phyloP scores from a whole-genome alignment of 164 flowering plant species.

The Brasenia schreberi region DNA sequence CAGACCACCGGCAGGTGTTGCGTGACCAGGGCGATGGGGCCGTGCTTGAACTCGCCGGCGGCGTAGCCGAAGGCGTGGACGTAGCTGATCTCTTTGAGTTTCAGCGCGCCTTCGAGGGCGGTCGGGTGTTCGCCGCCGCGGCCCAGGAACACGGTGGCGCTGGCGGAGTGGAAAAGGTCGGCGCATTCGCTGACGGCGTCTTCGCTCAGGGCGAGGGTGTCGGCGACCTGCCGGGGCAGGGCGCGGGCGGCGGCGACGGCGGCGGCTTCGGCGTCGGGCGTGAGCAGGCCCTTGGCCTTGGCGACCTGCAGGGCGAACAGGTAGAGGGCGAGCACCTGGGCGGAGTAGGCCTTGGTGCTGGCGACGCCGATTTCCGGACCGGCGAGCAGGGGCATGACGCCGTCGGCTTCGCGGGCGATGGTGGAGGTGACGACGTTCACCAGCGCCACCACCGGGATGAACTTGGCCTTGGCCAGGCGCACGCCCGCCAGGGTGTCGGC shows the following conservation, averaged over 20 bases:
- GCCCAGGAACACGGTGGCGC: not conserved
- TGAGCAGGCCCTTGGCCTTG: not conserved
- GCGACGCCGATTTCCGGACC: constrained; percentile 1
- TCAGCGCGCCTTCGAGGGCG: constrained; percentile 1
- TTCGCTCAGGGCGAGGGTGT: not conserved
- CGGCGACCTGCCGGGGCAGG: not conserved
- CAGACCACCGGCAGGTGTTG: not conserved
- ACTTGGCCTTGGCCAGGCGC: not conserved
- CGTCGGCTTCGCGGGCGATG: not conserved
- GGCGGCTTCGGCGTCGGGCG: not conserved
- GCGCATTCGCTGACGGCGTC: not conserved
- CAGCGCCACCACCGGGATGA: not conserved
- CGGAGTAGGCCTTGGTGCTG: not conserved
- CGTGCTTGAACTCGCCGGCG: not conserved
- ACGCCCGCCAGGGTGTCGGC: not conserved
- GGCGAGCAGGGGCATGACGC: not conserved
- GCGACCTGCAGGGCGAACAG: not conserved
- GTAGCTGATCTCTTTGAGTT: not conserved
- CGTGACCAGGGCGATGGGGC: not conserved
- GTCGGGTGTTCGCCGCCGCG: not conserved
- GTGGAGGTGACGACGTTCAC: not conserved
- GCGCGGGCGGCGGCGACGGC: not conserved
- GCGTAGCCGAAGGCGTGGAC: not conserved
- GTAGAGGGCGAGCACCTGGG: not conserved
- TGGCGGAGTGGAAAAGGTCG: no score